phyloP scores from a whole-genome alignment of 495 filamentous ascomycete species.

The Hypomontagnella monticulosa region DNA sequence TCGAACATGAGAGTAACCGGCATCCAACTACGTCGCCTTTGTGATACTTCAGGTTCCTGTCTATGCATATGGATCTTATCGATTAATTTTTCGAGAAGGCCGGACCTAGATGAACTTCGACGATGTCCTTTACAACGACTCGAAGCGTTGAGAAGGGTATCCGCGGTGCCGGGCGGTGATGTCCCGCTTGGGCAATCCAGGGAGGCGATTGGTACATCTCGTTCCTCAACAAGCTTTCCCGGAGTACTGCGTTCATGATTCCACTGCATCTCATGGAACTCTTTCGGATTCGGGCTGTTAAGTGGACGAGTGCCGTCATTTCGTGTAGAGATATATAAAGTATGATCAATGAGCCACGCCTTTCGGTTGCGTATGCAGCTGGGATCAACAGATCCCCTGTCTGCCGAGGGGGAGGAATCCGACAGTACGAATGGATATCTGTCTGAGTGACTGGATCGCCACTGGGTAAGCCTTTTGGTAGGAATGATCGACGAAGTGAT shows the following conservation, averaged over 20 bases:
- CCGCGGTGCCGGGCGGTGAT: slow-evolving; percentile 29
- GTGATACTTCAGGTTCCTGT: slow-evolving; percentile 19
- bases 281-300: slow-evolving; percentile 41
- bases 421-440: slow-evolving; percentile 47
- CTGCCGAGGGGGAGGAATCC: slow-evolving; percentile 36
- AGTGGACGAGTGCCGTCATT: slow-evolving; percentile 43
- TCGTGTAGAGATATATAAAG: slow-evolving; percentile 43
- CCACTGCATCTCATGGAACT: slow-evolving; percentile 49
- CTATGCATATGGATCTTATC: slow-evolving; percentile 20
- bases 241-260: slow-evolving; percentile 31
- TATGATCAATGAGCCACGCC: slow-evolving; percentile 49
- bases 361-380: slow-evolving; percentile 46
- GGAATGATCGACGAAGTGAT: slow-evolving; percentile 47
- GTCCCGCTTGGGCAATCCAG: slow-evolving; percentile 25
- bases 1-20: slow-evolving; percentile 31
- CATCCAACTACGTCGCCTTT: slow-evolving; percentile 40
- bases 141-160: slow-evolving; percentile 20
- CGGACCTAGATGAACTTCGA: slow-evolving; percentile 25
- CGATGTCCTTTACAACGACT: slow-evolving; percentile 28
- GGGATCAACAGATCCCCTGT: slow-evolving; percentile 29
- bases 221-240: slow-evolving; percentile 41
- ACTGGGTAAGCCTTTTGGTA: slow-evolving; percentile 40
- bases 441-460: slow-evolving; percentile 39
- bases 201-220: slow-evolving; percentile 35
- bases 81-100: slow-evolving; percentile 31